Base-by-base conservation (phyloP, 2,329 filamentous ascomycete genomes). In the Sordariomycetes sp. region DNA sequence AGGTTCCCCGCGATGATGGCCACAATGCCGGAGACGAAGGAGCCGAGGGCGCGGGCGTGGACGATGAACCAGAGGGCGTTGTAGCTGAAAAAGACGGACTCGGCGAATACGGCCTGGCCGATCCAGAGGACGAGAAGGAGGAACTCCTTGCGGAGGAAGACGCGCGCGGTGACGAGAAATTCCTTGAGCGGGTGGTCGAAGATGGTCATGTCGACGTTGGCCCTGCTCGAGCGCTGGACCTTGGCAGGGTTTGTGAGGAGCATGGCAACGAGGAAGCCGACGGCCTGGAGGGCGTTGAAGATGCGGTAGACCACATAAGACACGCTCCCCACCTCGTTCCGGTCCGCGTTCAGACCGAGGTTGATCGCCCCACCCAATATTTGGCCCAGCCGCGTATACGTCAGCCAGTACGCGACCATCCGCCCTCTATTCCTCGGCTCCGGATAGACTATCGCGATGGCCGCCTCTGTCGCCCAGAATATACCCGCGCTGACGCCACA, bases 401-500 rank as follows among this genome's bases (percentile, higher is more conserved):
- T 75, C 3, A 89, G 73, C 86, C 86, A 90, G 64, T 85, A 83
- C 0, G 84, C 86, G 0, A 89, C 70, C 20, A 82, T 80, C 17
- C 77, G 77, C 0, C 83, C 84, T 56, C 80, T 77, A 53, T 86
- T 86, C 64, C 80, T 81, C 0, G 85, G 84, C 62, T 89, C 86
- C 0, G 86, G 85, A 61, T 90, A 90, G 0, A 81, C 76, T 22
- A 89, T 79, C 0, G 85, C 85, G 58, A 90, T 87, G 0, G 86
- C 85, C 0, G 84, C 84, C 68, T 90, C 86, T 0, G 85, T 81
- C 74, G 84, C 84, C 86, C 86, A 90, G 68, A 89, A 89, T 0
- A 89, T 74, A 0, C 86, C 86, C 0, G 86, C 86, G 0, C 81
- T 84, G 35, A 88, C 75, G 20, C 86, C 86, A 61, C 86, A 89